Percentiles rank a stretch among this genome's conserved stretches.
Evolutionary conservation across 2,329 filamentous ascomycete species (phyloP).

Genomic region (Gliomastix tumulicola): DNA sequence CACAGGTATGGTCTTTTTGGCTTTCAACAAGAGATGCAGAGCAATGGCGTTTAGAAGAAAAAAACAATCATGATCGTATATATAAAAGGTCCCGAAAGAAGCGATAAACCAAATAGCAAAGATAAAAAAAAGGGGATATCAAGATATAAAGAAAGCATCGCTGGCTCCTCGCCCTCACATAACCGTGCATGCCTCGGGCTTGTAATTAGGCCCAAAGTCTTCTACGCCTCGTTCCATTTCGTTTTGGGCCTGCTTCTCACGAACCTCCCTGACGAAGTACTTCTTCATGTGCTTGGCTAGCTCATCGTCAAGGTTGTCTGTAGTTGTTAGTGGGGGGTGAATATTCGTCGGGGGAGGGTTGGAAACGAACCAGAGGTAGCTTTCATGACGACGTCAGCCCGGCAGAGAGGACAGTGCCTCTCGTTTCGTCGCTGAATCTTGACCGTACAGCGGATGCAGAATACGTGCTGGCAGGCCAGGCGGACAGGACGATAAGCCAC

Average conservation of each 20-base stretch:
- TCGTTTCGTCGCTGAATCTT: slow-evolving; percentile 67
- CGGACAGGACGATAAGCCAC: slow-evolving; percentile 79
- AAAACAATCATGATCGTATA: too few relatives aligned
- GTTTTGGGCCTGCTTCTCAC: slow-evolving; percentile 62
- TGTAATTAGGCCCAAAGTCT: slow-evolving; percentile 61
- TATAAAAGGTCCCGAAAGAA: too few relatives aligned
- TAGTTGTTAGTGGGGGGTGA: too few relatives aligned
- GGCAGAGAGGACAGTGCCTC: slow-evolving; percentile 68
- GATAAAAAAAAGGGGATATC: too few relatives aligned
- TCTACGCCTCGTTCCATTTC: slow-evolving; percentile 70
- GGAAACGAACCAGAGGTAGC: slow-evolving; percentile 59
- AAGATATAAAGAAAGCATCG: too few relatives aligned
- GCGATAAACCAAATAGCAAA: too few relatives aligned
- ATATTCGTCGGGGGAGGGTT: too few relatives aligned
- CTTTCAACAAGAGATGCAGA: too few relatives aligned
- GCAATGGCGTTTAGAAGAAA: too few relatives aligned
- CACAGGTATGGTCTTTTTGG: too few relatives aligned
- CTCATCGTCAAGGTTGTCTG: slow-evolving; percentile 63
- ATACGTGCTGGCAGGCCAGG: slow-evolving; percentile 67
- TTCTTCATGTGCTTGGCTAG: slow-evolving; percentile 63
- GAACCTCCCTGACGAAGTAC: slow-evolving; percentile 68
- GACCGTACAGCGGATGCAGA: slow-evolving; percentile 79
- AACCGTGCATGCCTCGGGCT: slow-evolving; percentile 47
- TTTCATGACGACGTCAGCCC: slow-evolving; percentile 61
- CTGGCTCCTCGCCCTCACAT: slow-evolving; percentile 39